Evolutionary conservation across 2,329 filamentous ascomycete genomes (phyloP).

Genomic region (Pseudogymnoascus destructans): DNA sequence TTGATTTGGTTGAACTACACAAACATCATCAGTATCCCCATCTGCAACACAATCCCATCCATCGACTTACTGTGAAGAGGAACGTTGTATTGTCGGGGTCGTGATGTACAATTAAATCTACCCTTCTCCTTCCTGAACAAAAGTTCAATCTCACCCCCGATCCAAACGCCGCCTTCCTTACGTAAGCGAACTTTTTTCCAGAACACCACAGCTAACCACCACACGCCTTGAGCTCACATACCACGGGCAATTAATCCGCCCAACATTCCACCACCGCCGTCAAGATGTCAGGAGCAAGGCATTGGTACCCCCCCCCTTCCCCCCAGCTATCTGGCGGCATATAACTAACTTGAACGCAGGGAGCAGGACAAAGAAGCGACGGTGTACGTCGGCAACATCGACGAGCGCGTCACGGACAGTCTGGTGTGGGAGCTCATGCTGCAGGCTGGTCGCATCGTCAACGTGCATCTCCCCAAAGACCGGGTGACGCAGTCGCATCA

Average conservation of each 20-base stretch:
- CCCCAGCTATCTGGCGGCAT: neutral
- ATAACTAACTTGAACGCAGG: conserved; percentile 34
- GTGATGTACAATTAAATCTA: neutral
- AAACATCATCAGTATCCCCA: conserved; percentile 11
- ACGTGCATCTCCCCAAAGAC: conserved; percentile 96
- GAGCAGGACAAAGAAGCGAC: conserved; percentile 98
- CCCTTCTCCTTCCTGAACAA: neutral
- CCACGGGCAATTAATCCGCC: conserved; percentile 9
- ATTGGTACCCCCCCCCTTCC: conserved; percentile 45
- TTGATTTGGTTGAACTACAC: conserved; percentile 13
- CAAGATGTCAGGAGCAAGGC: conserved; percentile 39
- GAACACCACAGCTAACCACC: neutral
- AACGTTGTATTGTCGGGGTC: neutral
- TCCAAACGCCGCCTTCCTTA: conserved; percentile 8
- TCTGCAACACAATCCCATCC: neutral
- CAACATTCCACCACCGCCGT: conserved; percentile 9
- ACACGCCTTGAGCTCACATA: neutral
- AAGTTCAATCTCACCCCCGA: neutral
- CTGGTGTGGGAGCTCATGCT: conserved; percentile 97
- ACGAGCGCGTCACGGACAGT: conserved; percentile 84
- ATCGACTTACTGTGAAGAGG: neutral
- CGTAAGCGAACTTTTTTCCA: conserved; percentile 13
- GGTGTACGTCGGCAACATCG: conserved; percentile 95
- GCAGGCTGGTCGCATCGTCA: conserved; percentile 91
- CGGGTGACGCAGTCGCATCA: conserved; percentile 94